Base-by-base conservation (phyloP, 1,139 yeast genomes). In the Suhomyces bokatorum region DNA sequence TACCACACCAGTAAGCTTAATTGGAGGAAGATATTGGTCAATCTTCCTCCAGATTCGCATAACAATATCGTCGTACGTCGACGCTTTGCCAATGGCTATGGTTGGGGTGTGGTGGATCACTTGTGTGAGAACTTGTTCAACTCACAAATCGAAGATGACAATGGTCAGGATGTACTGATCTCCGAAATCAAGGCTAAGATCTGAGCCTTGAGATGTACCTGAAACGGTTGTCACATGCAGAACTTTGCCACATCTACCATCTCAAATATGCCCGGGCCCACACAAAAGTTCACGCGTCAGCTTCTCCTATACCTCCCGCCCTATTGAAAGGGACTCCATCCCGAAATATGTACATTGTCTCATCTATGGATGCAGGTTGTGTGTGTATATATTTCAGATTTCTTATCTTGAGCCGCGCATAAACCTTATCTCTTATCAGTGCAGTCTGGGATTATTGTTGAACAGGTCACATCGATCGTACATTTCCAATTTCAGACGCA, bases 91-190 rank as follows among this genome's bases (percentile, higher is more conserved):
- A 62, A 62, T 36, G 66, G 64, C 6, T 62, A 56, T 44, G 66
- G 66, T n/a, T 62, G 66, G 66, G 64, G 63, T 2, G 63, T 61
- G n/a, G 49, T 62, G 4, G 64, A 59, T 36, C 66, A 62, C 41
- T 48, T 62, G 46, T 53, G 56, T 26, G 53, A 48, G 32, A 52
- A 51, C 32, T 45, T 59, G 9, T 59, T 60, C 22, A 36, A 33
- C 35, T 39, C 36, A 13, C 42, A 41, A 14, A 24, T 34, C 6
- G 44, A 40, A 11, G 45, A 45, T 28, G 43, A 42, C 26, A 45
- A 43, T 30, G 49, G 47, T 16, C 17, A 36, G 28, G 32, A 35
- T 6, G 32, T 28, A n/a, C 29, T 24, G 38, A 26, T 28, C 14
- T 24, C 26, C 17, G 14, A 22, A 4, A 28, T 36, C n/a, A 24